Conservation (phyloP, 371 early-diverging fungal genomes). For the Mucor circinelloides region DNA sequence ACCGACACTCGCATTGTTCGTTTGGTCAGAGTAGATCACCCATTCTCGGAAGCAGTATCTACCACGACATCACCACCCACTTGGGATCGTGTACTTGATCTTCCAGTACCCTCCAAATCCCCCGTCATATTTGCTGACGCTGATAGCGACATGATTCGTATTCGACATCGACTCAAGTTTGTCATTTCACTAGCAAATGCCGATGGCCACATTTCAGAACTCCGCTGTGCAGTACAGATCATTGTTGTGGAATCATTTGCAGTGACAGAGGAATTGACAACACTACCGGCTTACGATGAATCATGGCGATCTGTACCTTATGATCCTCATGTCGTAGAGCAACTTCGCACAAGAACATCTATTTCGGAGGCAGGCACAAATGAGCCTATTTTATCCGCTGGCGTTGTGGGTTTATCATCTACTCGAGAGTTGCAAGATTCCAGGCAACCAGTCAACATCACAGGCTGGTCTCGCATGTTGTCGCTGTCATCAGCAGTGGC, state of each 20-base stretch:
- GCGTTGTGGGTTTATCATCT: not conserved
- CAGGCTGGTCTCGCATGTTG: constrained; percentile 25
- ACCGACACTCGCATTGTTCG: constrained; percentile 28
- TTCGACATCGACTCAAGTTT: constrained; percentile 28
- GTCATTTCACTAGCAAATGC: constrained; percentile 24
- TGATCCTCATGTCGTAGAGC: constrained; percentile 17
- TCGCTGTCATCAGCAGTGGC: constrained; percentile 10
- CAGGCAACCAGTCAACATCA: constrained; percentile 18
- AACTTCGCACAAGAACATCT: constrained; percentile 7
- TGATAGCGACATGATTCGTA: constrained; percentile 28
- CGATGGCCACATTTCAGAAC: constrained; percentile 32
- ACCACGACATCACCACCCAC: not conserved
- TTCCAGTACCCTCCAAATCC: constrained; percentile 20
- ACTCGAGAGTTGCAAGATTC: constrained; percentile 5
- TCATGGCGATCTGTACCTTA: constrained; percentile 26
- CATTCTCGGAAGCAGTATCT: constrained; percentile 14
- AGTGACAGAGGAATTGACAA: constrained; percentile 17
- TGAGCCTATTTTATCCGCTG: not conserved
- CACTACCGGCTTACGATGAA: constrained; percentile 30
- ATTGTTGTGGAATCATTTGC: constrained; percentile 26
- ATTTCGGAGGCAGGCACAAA: constrained; percentile 6
- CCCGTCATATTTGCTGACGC: constrained; percentile 24
- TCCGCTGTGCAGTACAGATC: constrained; percentile 30
- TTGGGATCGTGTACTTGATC: constrained; percentile 20
- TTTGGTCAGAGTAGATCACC: constrained; percentile 16